Evolutionary conservation across 495 filamentous ascomycete species (phyloP).

Genomic region (Podospora comata): DNA sequence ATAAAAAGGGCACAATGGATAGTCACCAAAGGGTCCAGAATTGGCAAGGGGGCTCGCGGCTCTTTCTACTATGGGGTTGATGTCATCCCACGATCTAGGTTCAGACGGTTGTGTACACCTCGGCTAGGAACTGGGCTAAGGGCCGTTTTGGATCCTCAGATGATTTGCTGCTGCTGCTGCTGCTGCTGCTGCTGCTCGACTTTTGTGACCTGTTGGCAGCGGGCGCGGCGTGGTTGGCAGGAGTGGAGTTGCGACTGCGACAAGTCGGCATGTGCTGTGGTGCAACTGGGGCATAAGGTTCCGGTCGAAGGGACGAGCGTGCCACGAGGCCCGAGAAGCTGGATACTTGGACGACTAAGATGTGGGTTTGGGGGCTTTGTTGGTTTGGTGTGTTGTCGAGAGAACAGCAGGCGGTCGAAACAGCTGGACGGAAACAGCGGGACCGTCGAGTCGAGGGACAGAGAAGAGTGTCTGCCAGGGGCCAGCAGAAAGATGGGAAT

Average conservation of each 20-base stretch:
- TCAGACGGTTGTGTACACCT: slow-evolving; percentile 10
- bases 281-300: slow-evolving; percentile 2
- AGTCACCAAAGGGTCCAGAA: background rate
- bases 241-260: slow-evolving; percentile 3
- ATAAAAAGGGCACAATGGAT: background rate
- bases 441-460: background rate
- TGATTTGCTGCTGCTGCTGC: slow-evolving; percentile 1
- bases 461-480: background rate
- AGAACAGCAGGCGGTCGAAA: background rate
- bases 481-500: slow-evolving; percentile 4
- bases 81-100: slow-evolving; percentile 22
- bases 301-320: background rate
- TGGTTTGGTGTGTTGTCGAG: background rate
- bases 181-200: background rate
- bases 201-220: slow-evolving; percentile 6
- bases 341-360: background rate
- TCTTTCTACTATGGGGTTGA: slow-evolving; percentile 14
- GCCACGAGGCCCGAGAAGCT: background rate
- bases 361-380: background rate
- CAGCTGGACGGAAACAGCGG: background rate
- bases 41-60: background rate
- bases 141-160: slow-evolving; percentile 17
- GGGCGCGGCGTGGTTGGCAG: slow-evolving; percentile 12
- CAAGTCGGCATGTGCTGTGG: background rate
- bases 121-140: slow-evolving; percentile 12